These are phyloP conservation scores for Colletotrichum camelliae DNA, from an alignment of 2,329 filamentous ascomycete species.

Conservation along the genomic window DNA sequence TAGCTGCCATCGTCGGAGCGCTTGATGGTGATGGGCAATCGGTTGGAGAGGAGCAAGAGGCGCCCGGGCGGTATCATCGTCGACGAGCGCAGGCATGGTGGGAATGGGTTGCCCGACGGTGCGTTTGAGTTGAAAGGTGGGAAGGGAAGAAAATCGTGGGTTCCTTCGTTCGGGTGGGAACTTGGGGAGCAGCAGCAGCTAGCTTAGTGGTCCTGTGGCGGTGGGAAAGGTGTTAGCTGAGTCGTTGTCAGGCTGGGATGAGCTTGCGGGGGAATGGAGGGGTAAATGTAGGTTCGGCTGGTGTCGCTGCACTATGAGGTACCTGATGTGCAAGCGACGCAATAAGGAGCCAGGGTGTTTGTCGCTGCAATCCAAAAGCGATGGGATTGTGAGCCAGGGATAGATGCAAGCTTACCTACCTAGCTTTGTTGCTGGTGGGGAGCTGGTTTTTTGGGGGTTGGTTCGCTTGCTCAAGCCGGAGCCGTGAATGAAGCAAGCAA, in stretches of 20 bases:
- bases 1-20: constrained; percentile 90
- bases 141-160: neutral
- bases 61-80: constrained; percentile 46
- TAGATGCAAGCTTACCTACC: neutral
- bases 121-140: neutral
- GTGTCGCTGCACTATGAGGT: neutral
- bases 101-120: neutral
- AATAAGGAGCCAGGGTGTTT: constrained; percentile 1
- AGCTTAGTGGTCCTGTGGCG: constrained; percentile 6
- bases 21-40: constrained; percentile 96
- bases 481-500: neutral
- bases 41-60: constrained; percentile 90
- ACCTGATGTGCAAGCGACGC: neutral
- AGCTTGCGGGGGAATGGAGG: constrained; percentile 23
- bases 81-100: constrained; percentile 42
- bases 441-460: neutral
- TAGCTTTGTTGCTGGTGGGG: neutral
- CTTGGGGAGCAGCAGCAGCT: neutral
- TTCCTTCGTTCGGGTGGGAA: neutral
- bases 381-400: neutral
- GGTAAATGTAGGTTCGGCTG: constrained; percentile 14
- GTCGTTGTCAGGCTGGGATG: constrained; percentile 17
- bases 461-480: neutral
- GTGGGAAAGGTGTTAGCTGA: constrained; percentile 14
- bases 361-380: neutral